A percentile compares a stretch with the other conserved stretches of the same genome.
Conservation (phyloP, 495 filamentous ascomycete species). For the Lasiosphaeria ovina region DNA sequence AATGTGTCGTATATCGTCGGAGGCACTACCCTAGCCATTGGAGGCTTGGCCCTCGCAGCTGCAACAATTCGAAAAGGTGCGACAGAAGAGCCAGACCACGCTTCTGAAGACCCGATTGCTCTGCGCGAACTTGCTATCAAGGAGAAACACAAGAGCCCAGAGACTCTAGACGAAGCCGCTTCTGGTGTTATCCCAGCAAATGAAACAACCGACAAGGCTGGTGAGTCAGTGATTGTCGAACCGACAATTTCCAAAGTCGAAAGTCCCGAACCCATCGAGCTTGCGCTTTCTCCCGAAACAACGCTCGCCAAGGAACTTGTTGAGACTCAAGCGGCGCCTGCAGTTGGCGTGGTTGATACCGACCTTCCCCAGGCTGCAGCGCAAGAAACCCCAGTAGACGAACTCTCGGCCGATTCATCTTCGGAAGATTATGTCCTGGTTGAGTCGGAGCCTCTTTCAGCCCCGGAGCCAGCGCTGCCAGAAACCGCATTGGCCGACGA, state of each 20-base stretch:
- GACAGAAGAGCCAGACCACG: background rate
- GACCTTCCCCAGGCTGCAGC: background rate
- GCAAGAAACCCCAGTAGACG: background rate
- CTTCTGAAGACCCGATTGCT: background rate
- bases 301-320: too few relatives aligned
- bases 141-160: background rate
- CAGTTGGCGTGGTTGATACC: too few relatives aligned
- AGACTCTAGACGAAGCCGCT: background rate
- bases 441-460: background rate
- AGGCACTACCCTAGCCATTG: background rate
- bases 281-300: too few relatives aligned
- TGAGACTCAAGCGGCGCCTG: too few relatives aligned
- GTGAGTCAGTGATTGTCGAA: too few relatives aligned
- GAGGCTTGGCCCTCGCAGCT: background rate
- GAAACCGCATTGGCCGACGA: background rate
- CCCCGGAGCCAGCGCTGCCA: background rate
- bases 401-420: background rate
- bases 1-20: background rate
- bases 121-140: background rate
- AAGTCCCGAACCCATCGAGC: too few relatives aligned
- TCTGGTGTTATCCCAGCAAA: background rate
- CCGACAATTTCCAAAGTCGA: too few relatives aligned
- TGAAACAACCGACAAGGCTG: too few relatives aligned
- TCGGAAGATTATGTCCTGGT: slow-evolving; percentile 1
- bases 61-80: background rate